These are phyloP conservation scores for Marchantia paleacea DNA, from an alignment of 225 moss, liverwort and hornwort genomes.

Conservation along the genomic window DNA sequence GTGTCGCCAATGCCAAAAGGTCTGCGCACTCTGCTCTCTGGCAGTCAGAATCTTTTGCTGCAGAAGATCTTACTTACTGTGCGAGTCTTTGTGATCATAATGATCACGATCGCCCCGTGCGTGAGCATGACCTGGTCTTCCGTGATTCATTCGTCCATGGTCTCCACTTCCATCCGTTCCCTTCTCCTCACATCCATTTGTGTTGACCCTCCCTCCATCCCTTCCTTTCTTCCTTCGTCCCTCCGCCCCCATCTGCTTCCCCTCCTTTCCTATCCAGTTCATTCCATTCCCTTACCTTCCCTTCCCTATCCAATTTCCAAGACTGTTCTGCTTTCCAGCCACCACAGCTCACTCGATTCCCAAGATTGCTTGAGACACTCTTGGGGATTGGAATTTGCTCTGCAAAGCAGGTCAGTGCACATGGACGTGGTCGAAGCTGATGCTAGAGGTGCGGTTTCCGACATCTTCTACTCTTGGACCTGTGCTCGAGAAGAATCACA, in stretches of 20 bases:
- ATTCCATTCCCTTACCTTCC: too few species aligned
- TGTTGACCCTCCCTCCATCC: not conserved
- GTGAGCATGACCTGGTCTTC: constrained; percentile 4
- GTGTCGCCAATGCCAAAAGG: not conserved
- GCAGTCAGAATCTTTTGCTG: constrained; percentile 2
- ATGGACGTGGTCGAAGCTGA: not conserved
- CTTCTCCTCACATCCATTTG: not conserved
- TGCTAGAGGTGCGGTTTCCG: not conserved
- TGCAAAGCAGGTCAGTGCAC: not conserved
- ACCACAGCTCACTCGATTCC: not conserved
- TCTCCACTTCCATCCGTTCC: not conserved
- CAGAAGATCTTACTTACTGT: not conserved
- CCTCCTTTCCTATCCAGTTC: not conserved
- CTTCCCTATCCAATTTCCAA: not conserved
- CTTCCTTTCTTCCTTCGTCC: not conserved
- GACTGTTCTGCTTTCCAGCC: not conserved
- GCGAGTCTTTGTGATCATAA: not conserved
- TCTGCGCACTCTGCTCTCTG: not conserved
- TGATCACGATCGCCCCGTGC: constrained; percentile 8
- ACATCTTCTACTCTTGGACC: not conserved
- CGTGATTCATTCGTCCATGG: not conserved
- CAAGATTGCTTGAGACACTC: not conserved
- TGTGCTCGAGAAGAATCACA: not conserved
- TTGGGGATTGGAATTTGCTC: not conserved
- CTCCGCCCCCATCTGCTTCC: not conserved